Evolutionary conservation across 208 protist genomes (phyloP), one percentile per base, ranked within the genome.

Genomic region (Leishmania tropica): DNA sequence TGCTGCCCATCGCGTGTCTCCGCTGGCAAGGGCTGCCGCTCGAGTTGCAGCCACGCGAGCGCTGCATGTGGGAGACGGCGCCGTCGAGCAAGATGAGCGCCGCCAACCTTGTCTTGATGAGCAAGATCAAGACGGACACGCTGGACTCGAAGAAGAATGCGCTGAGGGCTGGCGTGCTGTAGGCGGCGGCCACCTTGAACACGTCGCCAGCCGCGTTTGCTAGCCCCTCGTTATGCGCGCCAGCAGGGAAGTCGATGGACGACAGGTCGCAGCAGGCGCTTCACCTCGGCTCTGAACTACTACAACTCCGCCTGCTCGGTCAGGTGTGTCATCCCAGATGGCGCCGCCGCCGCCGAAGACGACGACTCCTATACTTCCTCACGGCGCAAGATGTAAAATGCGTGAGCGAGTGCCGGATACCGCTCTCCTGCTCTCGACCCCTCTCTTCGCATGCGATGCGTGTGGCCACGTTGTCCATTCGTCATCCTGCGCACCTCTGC

Each of bases 21-120:
- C 28, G 53, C 65, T 84, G 80, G 80, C 15, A 79, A 13, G 67
- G 54, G 21, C 37, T 56, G 1, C 53, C 80, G 40, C 54, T 78
- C 24, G 48, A 58, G 19, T 75, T 84, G 80, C 75, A 78, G 64
- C 74, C 80, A 28, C 80, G 65, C 28, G 80, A 84, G 68, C 67
- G 64, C n/a, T 56, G 75, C 45, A 78, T 84, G 80, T 84, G 80
- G 80, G 80, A 84, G 67, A 65, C 64, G 65, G 51, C 74, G 67
- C 75, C 71, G 62, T 70, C 75, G 31, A 54, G 10, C 56, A 31
- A 19, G 8, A 19, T 78, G 37, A 62, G 53, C 8, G 24, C 5
- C 19, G 15, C n/a, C 13, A 65, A 56, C 24, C 28, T 48, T 15
- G 58, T 40, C 15, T 6, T 76, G 37, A 47, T 83, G 40, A 64